phyloP scores from a whole-genome alignment of 2,329 filamentous ascomycete species.

The Seiridium unicorne region DNA sequence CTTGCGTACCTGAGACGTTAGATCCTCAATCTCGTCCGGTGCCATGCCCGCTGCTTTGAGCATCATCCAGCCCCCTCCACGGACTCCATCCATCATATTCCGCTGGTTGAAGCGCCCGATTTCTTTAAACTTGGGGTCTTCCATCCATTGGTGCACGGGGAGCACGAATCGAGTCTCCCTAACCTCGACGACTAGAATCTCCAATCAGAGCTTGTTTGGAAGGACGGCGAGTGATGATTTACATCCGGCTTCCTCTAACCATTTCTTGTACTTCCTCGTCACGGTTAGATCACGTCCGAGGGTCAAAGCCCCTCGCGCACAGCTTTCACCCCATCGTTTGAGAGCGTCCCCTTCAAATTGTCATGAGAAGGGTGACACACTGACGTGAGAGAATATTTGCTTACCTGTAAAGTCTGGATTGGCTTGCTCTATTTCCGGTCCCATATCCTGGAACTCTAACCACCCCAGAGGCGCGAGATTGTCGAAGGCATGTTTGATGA shows the following conservation, averaged over 20 bases:
- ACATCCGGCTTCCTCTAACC: background rate
- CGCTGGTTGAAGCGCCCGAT: background rate
- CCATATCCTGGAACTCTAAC: slow-evolving; percentile 7
- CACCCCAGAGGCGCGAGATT: slow-evolving; percentile 3
- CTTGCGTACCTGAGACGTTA: background rate
- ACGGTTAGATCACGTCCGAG: background rate
- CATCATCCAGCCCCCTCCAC: background rate
- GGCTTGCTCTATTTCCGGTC: background rate
- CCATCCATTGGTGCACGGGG: background rate
- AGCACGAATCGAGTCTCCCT: background rate
- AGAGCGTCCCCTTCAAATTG: background rate
- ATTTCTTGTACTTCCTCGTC: background rate
- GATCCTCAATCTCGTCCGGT: background rate
- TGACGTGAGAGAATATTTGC: background rate
- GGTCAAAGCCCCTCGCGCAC: background rate
- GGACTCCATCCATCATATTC: background rate
- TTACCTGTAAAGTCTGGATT: background rate
- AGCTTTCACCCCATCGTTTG: background rate
- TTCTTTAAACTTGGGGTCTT: background rate
- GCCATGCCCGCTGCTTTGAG: background rate
- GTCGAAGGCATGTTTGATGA: slow-evolving; percentile 2
- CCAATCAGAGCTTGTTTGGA: background rate
- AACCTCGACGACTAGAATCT: background rate
- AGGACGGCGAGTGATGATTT: background rate
- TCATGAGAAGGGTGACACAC: background rate